Percentiles rank a stretch among this genome's conserved stretches.
Conservation (phyloP, 2,329 filamentous ascomycete species). For the Plectosphaerella plurivora region DNA sequence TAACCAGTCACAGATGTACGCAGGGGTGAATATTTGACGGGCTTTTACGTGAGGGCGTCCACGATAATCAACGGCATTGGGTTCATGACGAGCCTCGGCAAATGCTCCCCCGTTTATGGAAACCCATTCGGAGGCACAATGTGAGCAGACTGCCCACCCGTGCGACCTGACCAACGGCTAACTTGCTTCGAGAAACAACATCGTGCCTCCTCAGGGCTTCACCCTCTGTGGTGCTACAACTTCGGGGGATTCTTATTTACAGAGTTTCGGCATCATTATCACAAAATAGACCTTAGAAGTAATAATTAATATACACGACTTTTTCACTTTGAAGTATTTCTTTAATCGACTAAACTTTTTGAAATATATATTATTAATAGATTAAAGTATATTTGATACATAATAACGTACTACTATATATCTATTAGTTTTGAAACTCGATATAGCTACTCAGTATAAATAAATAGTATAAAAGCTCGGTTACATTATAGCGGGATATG, state of each 20-base stretch:
- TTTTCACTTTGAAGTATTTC: too few relatives aligned
- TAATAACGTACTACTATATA: too few relatives aligned
- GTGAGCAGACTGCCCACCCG: slow-evolving; percentile 51
- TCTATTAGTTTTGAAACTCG: too few relatives aligned
- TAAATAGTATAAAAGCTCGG: too few relatives aligned
- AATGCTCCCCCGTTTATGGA: slow-evolving; percentile 80
- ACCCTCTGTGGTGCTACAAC: slow-evolving; percentile 84
- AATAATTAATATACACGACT: too few relatives aligned
- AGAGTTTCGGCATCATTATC: slow-evolving; percentile 78
- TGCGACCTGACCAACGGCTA: not conserved
- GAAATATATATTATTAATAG: too few relatives aligned
- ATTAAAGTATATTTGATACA: too few relatives aligned
- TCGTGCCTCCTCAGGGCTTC: slow-evolving; percentile 87
- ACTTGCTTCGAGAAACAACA: slow-evolving; percentile 60
- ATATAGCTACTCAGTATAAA: too few relatives aligned
- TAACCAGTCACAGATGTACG: slow-evolving; percentile 61
- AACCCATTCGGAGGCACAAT: slow-evolving; percentile 74
- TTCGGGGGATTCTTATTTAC: slow-evolving; percentile 74
- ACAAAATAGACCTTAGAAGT: slow-evolving; percentile 9
- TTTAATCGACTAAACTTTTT: too few relatives aligned
- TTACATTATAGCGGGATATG: too few relatives aligned
- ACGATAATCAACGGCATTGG: slow-evolving; percentile 85
- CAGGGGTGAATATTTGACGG: slow-evolving; percentile 79
- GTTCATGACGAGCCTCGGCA: slow-evolving; percentile 82
- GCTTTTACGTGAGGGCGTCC: slow-evolving; percentile 78